These are phyloP conservation scores for Phialophora macrospora DNA, from an alignment of 2,329 filamentous ascomycete species.

Conservation along the genomic window DNA sequence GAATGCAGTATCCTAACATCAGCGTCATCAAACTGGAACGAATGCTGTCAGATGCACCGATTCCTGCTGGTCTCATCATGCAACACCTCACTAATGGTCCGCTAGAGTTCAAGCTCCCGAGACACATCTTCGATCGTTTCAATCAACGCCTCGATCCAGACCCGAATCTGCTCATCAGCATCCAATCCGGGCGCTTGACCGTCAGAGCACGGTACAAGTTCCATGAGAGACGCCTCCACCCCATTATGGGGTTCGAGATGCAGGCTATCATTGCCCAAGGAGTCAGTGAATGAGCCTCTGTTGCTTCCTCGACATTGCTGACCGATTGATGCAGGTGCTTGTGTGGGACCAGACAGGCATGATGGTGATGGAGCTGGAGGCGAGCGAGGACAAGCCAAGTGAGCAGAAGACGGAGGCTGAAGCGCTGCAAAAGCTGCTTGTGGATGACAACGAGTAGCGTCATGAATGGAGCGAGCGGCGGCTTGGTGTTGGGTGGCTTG, in stretches of 20 bases:
- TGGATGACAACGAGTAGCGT: background rate
- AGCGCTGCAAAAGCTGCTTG: background rate
- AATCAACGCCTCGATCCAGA: background rate
- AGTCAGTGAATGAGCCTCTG: background rate
- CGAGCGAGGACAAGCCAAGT: constrained; percentile 1
- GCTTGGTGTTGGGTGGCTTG: background rate
- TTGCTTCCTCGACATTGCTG: background rate
- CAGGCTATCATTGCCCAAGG: background rate
- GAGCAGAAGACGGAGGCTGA: background rate
- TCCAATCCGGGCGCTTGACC: background rate
- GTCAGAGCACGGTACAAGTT: background rate
- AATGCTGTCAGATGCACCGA: background rate
- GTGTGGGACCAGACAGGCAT: background rate
- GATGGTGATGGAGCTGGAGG: background rate
- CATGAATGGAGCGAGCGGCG: background rate
- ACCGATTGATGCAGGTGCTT: background rate
- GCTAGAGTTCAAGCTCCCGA: background rate
- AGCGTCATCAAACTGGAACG: background rate
- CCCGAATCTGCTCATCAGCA: background rate
- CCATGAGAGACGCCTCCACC: background rate
- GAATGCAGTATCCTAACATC: background rate
- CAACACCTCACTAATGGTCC: background rate
- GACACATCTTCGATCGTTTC: background rate
- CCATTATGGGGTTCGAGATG: background rate
- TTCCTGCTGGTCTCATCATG: background rate